Percentiles rank a stretch among this genome's conserved stretches.
Conservation (phyloP, 441 rosid species). For the Gossypium davidsonii region DNA sequence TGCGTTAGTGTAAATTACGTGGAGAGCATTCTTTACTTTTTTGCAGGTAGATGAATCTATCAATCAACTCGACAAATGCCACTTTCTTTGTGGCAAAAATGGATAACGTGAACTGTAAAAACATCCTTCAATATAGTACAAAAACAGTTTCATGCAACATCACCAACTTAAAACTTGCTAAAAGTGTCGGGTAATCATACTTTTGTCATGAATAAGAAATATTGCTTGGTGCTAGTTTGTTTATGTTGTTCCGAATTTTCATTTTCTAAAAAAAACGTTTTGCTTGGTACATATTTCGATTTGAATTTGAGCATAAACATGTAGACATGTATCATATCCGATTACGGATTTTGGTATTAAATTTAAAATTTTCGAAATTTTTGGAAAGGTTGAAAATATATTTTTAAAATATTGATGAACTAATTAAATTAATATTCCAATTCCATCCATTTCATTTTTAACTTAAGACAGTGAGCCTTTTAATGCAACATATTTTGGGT, state of each 20-base stretch:
- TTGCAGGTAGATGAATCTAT: not conserved
- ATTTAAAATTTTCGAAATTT: too few species aligned
- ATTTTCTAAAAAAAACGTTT: not conserved
- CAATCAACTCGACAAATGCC: not conserved
- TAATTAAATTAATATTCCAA: not conserved
- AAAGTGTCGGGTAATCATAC: not conserved
- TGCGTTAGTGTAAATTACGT: not conserved
- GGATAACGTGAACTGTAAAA: not conserved
- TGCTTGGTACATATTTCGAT: not conserved
- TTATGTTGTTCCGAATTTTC: not conserved
- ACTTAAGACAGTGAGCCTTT: not conserved
- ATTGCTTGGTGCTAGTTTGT: not conserved
- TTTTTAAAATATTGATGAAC: not conserved
- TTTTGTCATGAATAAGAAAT: not conserved
- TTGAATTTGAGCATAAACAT: not conserved
- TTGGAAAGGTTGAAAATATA: too few species aligned
- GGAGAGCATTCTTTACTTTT: not conserved
- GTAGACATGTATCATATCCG: not conserved
- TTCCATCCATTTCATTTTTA: not conserved
- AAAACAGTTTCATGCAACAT: constrained; percentile 1
- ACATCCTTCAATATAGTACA: not conserved
- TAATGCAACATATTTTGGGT: not conserved
- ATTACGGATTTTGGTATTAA: too few species aligned
- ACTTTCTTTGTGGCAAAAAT: not conserved
- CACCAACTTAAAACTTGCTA: not conserved